These are phyloP conservation scores for Tulasnella sp. DNA, from an alignment of 768 basidiomycete genomes.

Conservation along the genomic window DNA sequence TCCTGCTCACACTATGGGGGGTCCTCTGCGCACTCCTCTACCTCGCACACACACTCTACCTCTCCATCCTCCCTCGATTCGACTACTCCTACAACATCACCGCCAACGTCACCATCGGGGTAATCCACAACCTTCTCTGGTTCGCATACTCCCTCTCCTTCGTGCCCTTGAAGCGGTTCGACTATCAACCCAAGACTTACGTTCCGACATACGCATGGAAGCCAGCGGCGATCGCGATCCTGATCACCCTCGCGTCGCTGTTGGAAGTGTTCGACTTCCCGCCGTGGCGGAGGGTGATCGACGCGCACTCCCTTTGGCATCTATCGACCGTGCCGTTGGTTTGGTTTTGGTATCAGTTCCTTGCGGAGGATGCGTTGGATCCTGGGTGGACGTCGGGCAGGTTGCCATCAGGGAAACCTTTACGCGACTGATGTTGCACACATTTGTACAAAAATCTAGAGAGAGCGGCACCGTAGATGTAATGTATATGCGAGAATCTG, in stretches of 20 bases:
- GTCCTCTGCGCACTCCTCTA: constrained; percentile 44
- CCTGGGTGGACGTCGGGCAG: constrained; percentile 41
- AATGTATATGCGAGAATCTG: no score
- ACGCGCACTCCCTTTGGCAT: constrained; percentile 94
- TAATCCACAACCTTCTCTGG: constrained; percentile 78
- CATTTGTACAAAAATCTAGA: no score
- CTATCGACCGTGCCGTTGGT: constrained; percentile 68
- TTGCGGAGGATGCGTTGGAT: constrained; percentile 61
- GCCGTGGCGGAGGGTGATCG: constrained; percentile 59
- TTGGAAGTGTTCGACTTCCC: constrained; percentile 91
- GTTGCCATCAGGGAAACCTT: background rate
- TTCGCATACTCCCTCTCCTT: constrained; percentile 52
- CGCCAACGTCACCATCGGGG: constrained; percentile 67
- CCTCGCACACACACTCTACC: constrained; percentile 65
- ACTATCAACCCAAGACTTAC: constrained; percentile 36
- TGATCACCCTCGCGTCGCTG: constrained; percentile 61
- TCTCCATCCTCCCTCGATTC: constrained; percentile 64
- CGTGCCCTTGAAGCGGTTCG: constrained; percentile 44
- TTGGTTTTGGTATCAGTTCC: constrained; percentile 74
- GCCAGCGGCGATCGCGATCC: constrained; percentile 43
- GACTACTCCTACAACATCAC: constrained; percentile 90
- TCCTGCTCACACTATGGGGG: constrained; percentile 33
- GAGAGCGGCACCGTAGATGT: no score
- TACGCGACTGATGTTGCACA: background rate
- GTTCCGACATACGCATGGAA: constrained; percentile 39